These are phyloP conservation scores for Pseudopediastrum boryanum DNA, from an alignment of 139 green algal species.

Conservation along the genomic window DNA sequence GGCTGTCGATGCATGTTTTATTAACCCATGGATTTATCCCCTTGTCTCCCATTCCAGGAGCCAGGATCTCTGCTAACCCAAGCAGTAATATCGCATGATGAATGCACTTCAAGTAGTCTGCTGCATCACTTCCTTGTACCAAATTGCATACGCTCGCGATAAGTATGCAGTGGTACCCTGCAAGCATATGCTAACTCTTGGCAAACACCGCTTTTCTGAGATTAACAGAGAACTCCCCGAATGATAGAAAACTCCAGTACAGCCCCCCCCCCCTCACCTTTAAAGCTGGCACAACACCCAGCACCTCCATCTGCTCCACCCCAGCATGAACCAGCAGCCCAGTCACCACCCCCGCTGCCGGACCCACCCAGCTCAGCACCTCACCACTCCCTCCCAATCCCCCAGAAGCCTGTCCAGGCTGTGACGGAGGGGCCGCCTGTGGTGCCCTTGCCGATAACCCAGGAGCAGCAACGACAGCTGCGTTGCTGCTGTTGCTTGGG, in stretches of 20 bases:
- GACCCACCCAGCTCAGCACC: not conserved
- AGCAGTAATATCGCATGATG: too few relatives aligned
- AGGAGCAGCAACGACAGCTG: not conserved
- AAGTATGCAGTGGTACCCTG: not conserved
- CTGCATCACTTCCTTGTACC: too few relatives aligned
- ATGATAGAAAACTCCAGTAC: not conserved
- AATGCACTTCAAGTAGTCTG: too few relatives aligned
- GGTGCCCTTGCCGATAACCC: not conserved
- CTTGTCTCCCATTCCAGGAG: too few relatives aligned
- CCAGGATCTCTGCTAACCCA: too few relatives aligned
- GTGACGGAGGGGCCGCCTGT: not conserved
- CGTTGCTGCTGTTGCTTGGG: not conserved
- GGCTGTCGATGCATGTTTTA: too few relatives aligned
- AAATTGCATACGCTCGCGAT: too few relatives aligned
- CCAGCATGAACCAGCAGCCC: not conserved
- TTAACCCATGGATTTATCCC: too few relatives aligned
- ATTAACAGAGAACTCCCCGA: too few relatives aligned
- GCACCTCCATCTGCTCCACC: not conserved
- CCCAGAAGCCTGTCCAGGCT: not conserved
- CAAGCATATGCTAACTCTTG: not conserved
- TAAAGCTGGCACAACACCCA: not conserved
- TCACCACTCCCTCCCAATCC: slow-evolving; percentile 1
- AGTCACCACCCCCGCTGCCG: not conserved
- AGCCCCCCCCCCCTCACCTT: not conserved
- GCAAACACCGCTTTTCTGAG: not conserved